Base-by-base conservation (phyloP, 148 eudicot genomes). In the Silene conica region DNA sequence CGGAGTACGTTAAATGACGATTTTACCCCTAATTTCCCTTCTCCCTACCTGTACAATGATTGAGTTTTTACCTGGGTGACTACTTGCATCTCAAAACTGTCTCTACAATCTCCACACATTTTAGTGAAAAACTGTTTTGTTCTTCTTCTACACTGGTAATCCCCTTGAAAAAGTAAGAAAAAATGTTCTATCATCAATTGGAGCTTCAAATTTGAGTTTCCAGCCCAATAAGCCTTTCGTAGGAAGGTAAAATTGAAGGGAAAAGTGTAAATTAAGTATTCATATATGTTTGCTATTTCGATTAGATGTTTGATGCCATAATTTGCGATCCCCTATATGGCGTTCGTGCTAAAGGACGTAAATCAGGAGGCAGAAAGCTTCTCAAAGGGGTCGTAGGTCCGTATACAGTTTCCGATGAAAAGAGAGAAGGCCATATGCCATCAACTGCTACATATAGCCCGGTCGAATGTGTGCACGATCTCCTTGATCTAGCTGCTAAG, bases 321-420 rank as follows among this genome's bases (percentile, higher is more conserved):
- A 95, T 95, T 34, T 95, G 99, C 46, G 99, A 95, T 69, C 99
- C 99, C 50, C 99, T 97, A 46, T 95, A 95, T 43, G 99, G 99
- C 20, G 99, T 95, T 60, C 96, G 99, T 73, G 99, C 99, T 38
- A 97, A 96, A 2, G 99, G 99, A 2, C 99, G 99, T 65, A 95
- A 95, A 84, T 95, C 99, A 14, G 99, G 99, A 73, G 99, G 99
- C 20, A 82, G 99, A 28, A 95, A 95, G 80, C 83, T 95, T 68
- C 81, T 95, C 71, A 95, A 92, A 81, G 99, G 99, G 13, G 80
- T 73, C 3, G 82, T 87, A 6, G 91, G 74, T 25, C 94, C 99
- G 6, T 95, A 95, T 69, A 95, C 91, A 0, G 99, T 95, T 57
- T 97, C 99, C 0, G 97, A 26, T 2, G 28, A 26, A 68, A 90